phyloP scores from a whole-genome alignment of 2,329 filamentous ascomycete genomes.

The Monosporascus cannonballus region DNA sequence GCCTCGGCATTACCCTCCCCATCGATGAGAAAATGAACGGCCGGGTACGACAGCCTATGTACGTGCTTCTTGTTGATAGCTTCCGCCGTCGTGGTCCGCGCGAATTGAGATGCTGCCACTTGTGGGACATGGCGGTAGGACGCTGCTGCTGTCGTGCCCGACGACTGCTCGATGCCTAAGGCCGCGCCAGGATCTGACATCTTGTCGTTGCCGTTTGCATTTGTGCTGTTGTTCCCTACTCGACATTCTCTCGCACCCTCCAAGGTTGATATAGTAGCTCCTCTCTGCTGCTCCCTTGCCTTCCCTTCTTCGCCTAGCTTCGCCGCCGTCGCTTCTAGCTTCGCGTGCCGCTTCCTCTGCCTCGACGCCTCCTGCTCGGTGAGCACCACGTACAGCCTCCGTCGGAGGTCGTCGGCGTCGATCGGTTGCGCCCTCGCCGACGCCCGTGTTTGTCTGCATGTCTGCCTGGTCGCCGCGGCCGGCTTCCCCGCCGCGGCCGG shows the following conservation, averaged over 20 bases:
- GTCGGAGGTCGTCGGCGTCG: constrained; percentile 49
- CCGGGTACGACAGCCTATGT: constrained; percentile 38
- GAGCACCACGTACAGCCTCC: constrained; percentile 44
- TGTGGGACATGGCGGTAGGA: constrained; percentile 46
- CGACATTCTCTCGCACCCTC: background rate
- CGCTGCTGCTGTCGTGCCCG: constrained; percentile 5
- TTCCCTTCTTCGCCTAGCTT: constrained; percentile 7
- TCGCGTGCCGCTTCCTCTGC: constrained; percentile 27
- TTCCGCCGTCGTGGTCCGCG: constrained; percentile 44
- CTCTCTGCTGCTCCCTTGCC: too few relatives aligned
- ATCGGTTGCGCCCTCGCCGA: constrained; percentile 31
- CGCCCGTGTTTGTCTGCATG: constrained; percentile 5
- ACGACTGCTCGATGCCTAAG: too few relatives aligned
- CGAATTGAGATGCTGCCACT: constrained; percentile 49
- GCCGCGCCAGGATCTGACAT: constrained; percentile 2
- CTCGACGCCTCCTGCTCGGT: constrained; percentile 40
- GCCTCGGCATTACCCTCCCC: constrained; percentile 18
- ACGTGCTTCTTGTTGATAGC: constrained; percentile 27
- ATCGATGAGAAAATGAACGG: constrained; percentile 33
- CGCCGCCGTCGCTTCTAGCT: constrained; percentile 16
- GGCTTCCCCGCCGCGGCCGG: background rate
- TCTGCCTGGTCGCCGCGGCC: background rate
- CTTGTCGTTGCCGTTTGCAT: constrained; percentile 3
- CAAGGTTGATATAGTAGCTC: background rate
- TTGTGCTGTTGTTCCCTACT: background rate